Evolutionary conservation across 1,284 basidiomycete genomes (phyloP).

Genomic region (Bothia castanella): DNA sequence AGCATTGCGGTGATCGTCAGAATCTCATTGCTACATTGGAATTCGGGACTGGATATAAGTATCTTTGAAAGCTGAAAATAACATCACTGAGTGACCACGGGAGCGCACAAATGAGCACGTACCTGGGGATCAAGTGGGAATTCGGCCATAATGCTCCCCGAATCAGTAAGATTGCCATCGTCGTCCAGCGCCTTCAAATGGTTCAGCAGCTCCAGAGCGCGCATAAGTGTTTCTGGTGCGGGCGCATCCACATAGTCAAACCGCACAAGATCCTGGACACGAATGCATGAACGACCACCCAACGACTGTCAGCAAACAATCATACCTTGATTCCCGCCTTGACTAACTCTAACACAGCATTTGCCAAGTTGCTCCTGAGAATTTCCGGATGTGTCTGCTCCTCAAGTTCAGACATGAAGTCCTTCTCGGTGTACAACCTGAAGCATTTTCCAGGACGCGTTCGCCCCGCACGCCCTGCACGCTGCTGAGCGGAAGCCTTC

Average conservation of each 20-base stretch:
- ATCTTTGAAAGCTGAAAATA: constrained; percentile 77
- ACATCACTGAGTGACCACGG: not conserved
- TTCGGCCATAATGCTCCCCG: constrained; percentile 94
- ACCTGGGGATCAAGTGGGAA: constrained; percentile 97
- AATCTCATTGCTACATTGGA: constrained; percentile 95
- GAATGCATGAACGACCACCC: constrained; percentile 1
- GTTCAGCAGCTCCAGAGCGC: constrained; percentile 92
- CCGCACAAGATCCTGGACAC: constrained; percentile 71
- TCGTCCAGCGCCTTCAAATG: constrained; percentile 93
- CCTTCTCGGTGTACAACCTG: constrained; percentile 94
- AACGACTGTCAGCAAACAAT: constrained; percentile 6
- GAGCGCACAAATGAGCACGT: constrained; percentile 10
- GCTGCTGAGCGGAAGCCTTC: constrained; percentile 93
- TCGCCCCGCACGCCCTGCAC: constrained; percentile 94
- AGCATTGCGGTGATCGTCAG: constrained; percentile 95
- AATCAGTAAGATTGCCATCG: constrained; percentile 84
- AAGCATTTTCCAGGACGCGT: constrained; percentile 98
- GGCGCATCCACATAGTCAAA: constrained; percentile 98
- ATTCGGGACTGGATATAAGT: constrained; percentile 92
- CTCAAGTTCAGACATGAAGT: constrained; percentile 93
- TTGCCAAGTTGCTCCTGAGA: constrained; percentile 86
- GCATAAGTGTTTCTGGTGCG: constrained; percentile 97
- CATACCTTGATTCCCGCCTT: constrained; percentile 83
- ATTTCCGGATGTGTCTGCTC: constrained; percentile 98
- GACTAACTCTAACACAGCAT: constrained; percentile 91